These are phyloP conservation scores for Grifola frondosa DNA, from an alignment of 1,284 basidiomycete genomes.

Conservation along the genomic window DNA sequence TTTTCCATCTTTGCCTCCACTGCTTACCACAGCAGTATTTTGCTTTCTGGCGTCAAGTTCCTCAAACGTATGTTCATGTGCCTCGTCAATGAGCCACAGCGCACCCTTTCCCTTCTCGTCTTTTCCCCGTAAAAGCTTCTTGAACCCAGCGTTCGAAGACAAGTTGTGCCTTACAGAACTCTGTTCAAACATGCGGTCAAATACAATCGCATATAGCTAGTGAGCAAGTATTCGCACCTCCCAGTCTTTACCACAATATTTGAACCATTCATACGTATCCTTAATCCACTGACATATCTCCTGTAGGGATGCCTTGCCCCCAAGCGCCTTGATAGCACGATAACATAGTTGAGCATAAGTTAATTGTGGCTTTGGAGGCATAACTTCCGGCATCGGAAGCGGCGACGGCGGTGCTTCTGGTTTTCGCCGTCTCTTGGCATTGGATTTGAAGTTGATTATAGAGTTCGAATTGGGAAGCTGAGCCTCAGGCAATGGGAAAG, in stretches of 20 bases:
- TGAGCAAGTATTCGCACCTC: slow-evolving; percentile 54
- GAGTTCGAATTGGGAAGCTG: slow-evolving; percentile 61
- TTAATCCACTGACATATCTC: slow-evolving; percentile 93
- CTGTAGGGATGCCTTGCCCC: slow-evolving; percentile 85
- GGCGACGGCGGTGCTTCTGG: slow-evolving; percentile 41
- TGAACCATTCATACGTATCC: slow-evolving; percentile 87
- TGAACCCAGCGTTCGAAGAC: slow-evolving; percentile 84
- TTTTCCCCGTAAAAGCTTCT: slow-evolving; percentile 80
- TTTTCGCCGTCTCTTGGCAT: slow-evolving; percentile 74
- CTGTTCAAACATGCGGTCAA: slow-evolving; percentile 39
- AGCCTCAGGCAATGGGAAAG: slow-evolving; percentile 34
- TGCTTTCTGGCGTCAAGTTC: slow-evolving; percentile 63
- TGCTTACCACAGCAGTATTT: slow-evolving; percentile 33
- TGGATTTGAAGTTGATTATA: slow-evolving; percentile 48
- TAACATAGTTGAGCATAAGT: slow-evolving; percentile 82
- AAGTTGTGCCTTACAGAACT: slow-evolving; percentile 92
- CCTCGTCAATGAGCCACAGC: slow-evolving; percentile 85
- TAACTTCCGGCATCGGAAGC: slow-evolving; percentile 62
- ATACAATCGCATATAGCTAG: slow-evolving; percentile 11
- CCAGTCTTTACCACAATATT: slow-evolving; percentile 71
- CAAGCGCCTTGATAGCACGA: slow-evolving; percentile 74
- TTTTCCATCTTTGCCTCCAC: slow-evolving; percentile 38
- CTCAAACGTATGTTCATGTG: slow-evolving; percentile 63
- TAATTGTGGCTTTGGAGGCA: slow-evolving; percentile 75
- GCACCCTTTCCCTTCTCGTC: slow-evolving; percentile 88